Base-by-base conservation (phyloP, 768 basidiomycete species). In the Phaffia australis region DNA sequence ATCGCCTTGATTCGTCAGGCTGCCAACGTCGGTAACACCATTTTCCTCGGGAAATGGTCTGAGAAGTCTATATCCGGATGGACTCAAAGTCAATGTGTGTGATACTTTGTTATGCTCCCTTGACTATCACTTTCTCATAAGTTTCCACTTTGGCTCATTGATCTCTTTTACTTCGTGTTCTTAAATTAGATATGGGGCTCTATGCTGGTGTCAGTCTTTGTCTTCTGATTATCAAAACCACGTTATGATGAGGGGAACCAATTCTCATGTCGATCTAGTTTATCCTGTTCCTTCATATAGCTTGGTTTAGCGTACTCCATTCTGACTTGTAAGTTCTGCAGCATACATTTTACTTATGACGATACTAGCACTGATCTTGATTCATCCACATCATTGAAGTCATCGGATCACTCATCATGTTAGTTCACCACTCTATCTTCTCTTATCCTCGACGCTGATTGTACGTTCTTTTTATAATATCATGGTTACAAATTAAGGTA, bases 31-130 rank as follows among this genome's bases (percentile, higher is more conserved):
- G 82, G 80, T 0, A 84, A 81, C 67, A 84, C 81, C n/a, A 73
- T 89, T 6, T 83, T 86, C 75, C 79, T 89, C 19, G 86, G 86
- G 0, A 58, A 47, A 47, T 69, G 67, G 67, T 50, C 47, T 18
- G 67, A 47, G 35, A 7, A 7, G 18, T 32, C 35, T 4, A 59
- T 64, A 9, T 27, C 46, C 3, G 63, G 63, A 30, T 69, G 66
- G 66, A 48, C 46, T 30, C 51, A 60, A 49, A 56, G 51, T 46
- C n/a, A 51, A 47, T 65, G n/a, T 47, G 18, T 25, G 54, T 46
- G 27, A 11, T 5, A 11, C 35, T 56, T 32, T n/a, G 1, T 60
- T 19, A 3, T 4, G n/a, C n/a, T n/a, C n/a, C n/a, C n/a, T n/a
- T n/a, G n/a, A n/a, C n/a, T n/a, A n/a, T n/a, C n/a, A n/a, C n/a